Conservation (phyloP, 768 basidiomycete species). For the Termitomyces sp. region DNA sequence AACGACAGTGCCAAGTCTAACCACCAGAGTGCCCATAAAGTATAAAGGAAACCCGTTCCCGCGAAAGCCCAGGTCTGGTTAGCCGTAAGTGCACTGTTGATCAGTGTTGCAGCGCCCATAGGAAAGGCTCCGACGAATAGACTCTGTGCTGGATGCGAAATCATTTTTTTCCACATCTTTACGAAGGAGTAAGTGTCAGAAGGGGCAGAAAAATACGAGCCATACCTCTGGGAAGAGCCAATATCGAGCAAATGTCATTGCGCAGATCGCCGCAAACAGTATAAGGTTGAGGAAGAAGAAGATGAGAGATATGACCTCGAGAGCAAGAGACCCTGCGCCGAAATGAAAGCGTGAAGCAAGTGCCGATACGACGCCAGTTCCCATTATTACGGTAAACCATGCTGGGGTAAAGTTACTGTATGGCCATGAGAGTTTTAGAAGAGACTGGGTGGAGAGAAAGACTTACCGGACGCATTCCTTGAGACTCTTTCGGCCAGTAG, state of each 20-base stretch:
- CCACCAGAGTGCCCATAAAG: conserved; percentile 70
- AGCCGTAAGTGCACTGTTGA: conserved; percentile 42
- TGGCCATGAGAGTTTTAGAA: neutral
- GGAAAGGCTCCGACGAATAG: conserved; percentile 44
- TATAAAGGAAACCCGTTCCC: conserved; percentile 45
- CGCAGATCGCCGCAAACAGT: conserved; percentile 47
- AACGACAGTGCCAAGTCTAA: conserved; percentile 50
- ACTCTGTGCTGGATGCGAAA: conserved; percentile 40
- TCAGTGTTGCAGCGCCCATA: conserved; percentile 58
- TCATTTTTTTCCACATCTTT: conserved; percentile 35
- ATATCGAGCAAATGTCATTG: conserved; percentile 45
- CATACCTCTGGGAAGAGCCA: conserved; percentile 43
- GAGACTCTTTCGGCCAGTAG: conserved; percentile 21
- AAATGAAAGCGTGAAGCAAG: conserved; percentile 48
- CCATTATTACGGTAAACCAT: conserved; percentile 56
- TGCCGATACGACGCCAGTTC: conserved; percentile 43
- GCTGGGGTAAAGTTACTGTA: conserved; percentile 41
- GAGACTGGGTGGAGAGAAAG: neutral
- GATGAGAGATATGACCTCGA: conserved; percentile 34
- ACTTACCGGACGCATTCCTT: conserved; percentile 29
- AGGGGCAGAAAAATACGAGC: neutral
- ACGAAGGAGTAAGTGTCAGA: neutral
- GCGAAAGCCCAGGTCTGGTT: conserved; percentile 45
- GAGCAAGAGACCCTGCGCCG: conserved; percentile 26
- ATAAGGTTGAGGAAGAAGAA: conserved; percentile 57